Conservation (phyloP, 2,329 filamentous ascomycete species). For the Lasiodiplodia sp. region DNA sequence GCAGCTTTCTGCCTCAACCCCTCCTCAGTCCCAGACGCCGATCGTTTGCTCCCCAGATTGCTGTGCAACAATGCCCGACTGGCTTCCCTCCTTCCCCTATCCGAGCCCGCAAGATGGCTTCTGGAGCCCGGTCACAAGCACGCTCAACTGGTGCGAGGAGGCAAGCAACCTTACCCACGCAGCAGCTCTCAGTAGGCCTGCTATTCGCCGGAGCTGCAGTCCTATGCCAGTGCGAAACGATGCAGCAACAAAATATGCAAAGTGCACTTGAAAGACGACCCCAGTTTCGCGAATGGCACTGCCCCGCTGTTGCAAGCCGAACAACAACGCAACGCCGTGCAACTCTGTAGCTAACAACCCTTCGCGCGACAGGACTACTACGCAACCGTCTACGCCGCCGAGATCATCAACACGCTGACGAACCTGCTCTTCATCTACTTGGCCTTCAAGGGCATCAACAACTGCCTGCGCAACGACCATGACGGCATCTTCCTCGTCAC, state of each 20-base stretch:
- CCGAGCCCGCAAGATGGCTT: constrained; percentile 63
- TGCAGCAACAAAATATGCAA: neutral
- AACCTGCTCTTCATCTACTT: constrained; percentile 84
- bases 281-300: neutral
- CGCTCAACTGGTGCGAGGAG: constrained; percentile 83
- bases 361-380: constrained; percentile 68
- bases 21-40: neutral
- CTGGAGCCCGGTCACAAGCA: constrained; percentile 75
- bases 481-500: constrained; percentile 76
- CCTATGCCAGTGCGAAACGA: neutral
- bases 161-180: constrained; percentile 48
- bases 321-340: neutral
- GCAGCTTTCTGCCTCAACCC: constrained; percentile 15
- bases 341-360: neutral
- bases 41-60: constrained; percentile 2
- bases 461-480: constrained; percentile 75
- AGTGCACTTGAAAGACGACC: neutral
- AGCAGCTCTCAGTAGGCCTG: neutral
- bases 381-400: constrained; percentile 76
- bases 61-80: constrained; percentile 41
- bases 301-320: neutral
- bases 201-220: neutral
- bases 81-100: constrained; percentile 56
- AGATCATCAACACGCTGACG: constrained; percentile 81
- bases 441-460: constrained; percentile 75